Evolutionary conservation across 2,329 filamentous ascomycete species (phyloP).

Genomic region (Thielaviopsis ethacetica): DNA sequence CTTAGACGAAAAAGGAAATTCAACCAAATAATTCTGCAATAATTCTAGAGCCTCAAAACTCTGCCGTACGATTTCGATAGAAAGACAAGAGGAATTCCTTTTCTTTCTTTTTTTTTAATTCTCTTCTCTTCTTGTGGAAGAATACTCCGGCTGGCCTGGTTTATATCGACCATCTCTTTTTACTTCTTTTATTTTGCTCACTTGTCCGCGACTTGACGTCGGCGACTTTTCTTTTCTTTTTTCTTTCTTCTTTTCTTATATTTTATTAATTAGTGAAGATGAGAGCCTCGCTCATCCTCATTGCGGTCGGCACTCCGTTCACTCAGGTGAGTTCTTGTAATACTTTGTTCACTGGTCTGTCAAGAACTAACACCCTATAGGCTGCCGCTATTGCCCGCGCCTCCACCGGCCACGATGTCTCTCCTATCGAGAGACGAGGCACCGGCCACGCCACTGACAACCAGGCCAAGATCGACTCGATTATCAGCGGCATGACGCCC

Average conservation of each 20-base stretch:
- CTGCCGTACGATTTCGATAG: not conserved
- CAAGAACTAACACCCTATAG: not conserved
- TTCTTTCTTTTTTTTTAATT: not conserved
- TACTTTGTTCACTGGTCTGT: too few species aligned
- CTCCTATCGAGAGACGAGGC: not conserved
- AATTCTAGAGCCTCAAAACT: not conserved
- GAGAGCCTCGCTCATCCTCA: conserved; percentile 5
- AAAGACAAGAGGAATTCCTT: not conserved
- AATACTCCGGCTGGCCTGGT: conserved; percentile 8
- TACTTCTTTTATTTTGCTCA: conserved; percentile 11
- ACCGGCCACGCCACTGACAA: not conserved
- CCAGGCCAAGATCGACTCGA: not conserved
- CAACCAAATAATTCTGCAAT: not conserved
- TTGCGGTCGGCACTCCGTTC: conserved; percentile 4
- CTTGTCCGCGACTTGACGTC: not conserved
- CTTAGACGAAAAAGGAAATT: not conserved
- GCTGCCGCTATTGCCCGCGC: conserved; percentile 1
- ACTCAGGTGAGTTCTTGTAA: not conserved
- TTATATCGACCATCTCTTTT: conserved; percentile 11
- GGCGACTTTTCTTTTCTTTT: conserved; percentile 12
- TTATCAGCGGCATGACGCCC: not conserved
- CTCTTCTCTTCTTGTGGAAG: not conserved
- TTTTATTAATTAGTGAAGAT: not conserved
- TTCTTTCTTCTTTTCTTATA: not conserved
- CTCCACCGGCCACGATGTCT: not conserved